These are phyloP conservation scores for Rhazya stricta DNA, from an alignment of 257 asterid genomes.

Conservation along the genomic window DNA sequence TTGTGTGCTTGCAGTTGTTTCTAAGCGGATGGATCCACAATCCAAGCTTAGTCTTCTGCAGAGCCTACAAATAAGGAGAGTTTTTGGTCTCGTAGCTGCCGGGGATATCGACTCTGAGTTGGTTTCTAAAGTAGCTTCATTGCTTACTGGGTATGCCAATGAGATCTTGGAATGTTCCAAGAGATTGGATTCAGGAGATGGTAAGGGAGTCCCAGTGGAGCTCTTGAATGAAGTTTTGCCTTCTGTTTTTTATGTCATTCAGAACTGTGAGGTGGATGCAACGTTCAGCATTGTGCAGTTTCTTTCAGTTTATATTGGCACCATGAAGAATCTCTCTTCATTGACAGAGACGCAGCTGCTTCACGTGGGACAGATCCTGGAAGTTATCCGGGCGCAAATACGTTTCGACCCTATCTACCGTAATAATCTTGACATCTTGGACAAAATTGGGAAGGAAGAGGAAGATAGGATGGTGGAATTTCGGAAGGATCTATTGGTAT, in stretches of 20 bases:
- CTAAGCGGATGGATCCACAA: conserved; percentile 81
- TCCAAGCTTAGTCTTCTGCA: conserved; percentile 70
- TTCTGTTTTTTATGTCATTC: conserved; percentile 70
- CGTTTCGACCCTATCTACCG: conserved; percentile 69
- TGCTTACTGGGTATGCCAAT: conserved; percentile 81
- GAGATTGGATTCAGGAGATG: conserved; percentile 55
- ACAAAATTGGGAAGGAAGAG: conserved; percentile 84
- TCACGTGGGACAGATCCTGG: conserved; percentile 78
- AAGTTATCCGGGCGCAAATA: conserved; percentile 61
- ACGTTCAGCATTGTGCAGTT: conserved; percentile 76
- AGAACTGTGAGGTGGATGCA: conserved; percentile 60
- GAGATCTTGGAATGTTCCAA: conserved; percentile 80
- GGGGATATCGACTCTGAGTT: conserved; percentile 59
- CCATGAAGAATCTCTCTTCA: conserved; percentile 60
- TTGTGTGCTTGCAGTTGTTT: conserved; percentile 64
- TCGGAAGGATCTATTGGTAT: conserved; percentile 71
- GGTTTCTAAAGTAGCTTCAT: conserved; percentile 57
- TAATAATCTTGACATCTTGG: conserved; percentile 54
- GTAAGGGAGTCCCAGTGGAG: conserved; percentile 51
- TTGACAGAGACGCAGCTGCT: conserved; percentile 65
- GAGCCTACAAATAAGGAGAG: conserved; percentile 66
- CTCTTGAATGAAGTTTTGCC: conserved; percentile 88
- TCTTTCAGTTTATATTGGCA: conserved; percentile 78
- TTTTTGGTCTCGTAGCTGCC: conserved; percentile 53
- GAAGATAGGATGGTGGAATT: conserved; percentile 89